Conservation (phyloP, 176 grass and related monocot genomes). For the Elymus sibiricus region DNA sequence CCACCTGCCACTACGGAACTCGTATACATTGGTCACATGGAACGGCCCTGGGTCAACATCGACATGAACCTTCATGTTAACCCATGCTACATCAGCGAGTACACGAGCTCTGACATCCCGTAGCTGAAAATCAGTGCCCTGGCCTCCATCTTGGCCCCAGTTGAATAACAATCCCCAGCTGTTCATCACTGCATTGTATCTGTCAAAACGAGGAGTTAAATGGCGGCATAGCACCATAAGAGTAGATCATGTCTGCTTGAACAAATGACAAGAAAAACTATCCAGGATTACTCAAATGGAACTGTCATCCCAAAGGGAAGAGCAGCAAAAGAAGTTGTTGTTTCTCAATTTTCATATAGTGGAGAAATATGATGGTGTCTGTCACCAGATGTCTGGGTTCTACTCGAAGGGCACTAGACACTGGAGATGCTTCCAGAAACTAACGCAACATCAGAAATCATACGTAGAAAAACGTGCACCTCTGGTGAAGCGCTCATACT, state of each 20-base stretch:
- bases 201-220: conserved; percentile 22
- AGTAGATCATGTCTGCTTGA: conserved; percentile 8
- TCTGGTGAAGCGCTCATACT: neutral
- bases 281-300: neutral
- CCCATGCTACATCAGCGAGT: conserved; percentile 68
- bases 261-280: neutral
- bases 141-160: conserved; percentile 85
- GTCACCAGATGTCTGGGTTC: neutral
- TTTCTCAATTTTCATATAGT: neutral
- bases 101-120: conserved; percentile 73
- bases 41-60: conserved; percentile 45
- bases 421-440: conserved; percentile 3
- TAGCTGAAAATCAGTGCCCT: conserved; percentile 68
- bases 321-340: neutral
- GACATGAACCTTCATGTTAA: conserved; percentile 72
- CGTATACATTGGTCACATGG: conserved; percentile 83
- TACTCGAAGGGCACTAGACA: neutral
- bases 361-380: neutral
- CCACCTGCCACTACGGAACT: conserved; percentile 67
- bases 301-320: neutral
- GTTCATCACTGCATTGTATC: conserved; percentile 71
- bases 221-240: neutral
- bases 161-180: conserved; percentile 84
- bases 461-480: neutral
- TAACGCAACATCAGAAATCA: neutral